phyloP scores from a whole-genome alignment of 2,329 filamentous ascomycete species.

The Fusarium pseudoanthophilum region DNA sequence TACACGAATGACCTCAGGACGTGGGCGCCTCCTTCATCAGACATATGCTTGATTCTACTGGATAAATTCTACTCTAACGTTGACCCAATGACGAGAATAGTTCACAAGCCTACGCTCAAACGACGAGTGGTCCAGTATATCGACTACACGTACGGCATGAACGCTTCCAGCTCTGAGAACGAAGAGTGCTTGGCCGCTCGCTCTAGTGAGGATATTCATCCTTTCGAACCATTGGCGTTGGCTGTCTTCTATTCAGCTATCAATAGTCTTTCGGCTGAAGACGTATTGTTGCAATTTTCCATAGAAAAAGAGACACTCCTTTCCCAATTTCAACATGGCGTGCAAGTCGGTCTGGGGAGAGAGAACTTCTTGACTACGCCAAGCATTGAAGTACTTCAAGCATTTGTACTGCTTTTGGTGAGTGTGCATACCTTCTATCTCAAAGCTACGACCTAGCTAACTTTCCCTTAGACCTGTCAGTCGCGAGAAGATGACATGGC shows the following conservation, averaged over 20 bases:
- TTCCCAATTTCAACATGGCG: not conserved
- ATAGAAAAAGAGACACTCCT: not conserved
- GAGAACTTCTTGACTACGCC: not conserved
- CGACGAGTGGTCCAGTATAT: not conserved
- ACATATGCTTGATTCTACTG: not conserved
- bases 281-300: not conserved
- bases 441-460: not conserved
- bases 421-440: not conserved
- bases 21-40: not conserved
- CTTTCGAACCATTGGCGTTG: not conserved
- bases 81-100: not conserved
- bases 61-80: not conserved
- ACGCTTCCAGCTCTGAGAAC: not conserved
- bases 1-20: not conserved
- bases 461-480: not conserved
- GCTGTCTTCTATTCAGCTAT: not conserved
- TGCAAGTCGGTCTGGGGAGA: not conserved
- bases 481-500: conserved; percentile 1
- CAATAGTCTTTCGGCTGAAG: not conserved
- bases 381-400: not conserved
- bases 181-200: not conserved
- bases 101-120: not conserved
- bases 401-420: not conserved
- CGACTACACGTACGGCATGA: not conserved
- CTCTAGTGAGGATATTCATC: not conserved